Evolutionary conservation across 805 yeast genomes (phyloP), one percentile per base, ranked within the genome.

Genomic region (Ogataea ganodermae): DNA sequence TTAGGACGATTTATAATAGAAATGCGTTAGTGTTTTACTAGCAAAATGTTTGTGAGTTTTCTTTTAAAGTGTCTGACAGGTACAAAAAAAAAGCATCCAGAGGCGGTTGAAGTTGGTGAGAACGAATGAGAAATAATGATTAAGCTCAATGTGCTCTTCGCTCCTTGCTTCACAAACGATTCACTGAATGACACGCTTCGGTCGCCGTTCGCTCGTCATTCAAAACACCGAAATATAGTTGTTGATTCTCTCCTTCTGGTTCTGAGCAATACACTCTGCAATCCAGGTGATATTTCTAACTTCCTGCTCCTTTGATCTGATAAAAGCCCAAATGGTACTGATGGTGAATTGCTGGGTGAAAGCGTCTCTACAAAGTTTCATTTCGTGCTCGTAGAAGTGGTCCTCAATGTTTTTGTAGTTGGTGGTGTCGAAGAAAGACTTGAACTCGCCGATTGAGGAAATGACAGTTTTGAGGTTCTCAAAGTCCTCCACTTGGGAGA

Each of bases 201-300:
- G 14, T 6, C n/a, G 35, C 17, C 17, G 17, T 17, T 31, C 17
- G 35, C 20, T 31, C 35, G 14, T 42, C 2, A 12, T 22, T 60
- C 72, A 90, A 59, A 84, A 89, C 33, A 92, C 97, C 36, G 95
- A 75, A 51, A 95, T 90, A 67, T 90, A 95, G 67, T 88, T 89
- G 60, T 86, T 84, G 56, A 94, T 89, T 68, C 97, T 81, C 65
- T 89, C 95, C 73, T 90, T 89, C 76, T 94, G 99, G 66, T 90
- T 91, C 69, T 95, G 99, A 26, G 98, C 97, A 72, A 94, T 94
- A 75, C 99, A 94, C 73, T 94, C 99, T 42, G 98, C 96, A 48
- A 94, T 92, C 99, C 99, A 94, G n/a, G 98, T 89, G 56, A 94
- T 86, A 67, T 94, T 94, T 70, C 99, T 81, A 50, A 95, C 82